Conservation (phyloP, 2,329 filamentous ascomycete species). For the Calycina herbarum region DNA sequence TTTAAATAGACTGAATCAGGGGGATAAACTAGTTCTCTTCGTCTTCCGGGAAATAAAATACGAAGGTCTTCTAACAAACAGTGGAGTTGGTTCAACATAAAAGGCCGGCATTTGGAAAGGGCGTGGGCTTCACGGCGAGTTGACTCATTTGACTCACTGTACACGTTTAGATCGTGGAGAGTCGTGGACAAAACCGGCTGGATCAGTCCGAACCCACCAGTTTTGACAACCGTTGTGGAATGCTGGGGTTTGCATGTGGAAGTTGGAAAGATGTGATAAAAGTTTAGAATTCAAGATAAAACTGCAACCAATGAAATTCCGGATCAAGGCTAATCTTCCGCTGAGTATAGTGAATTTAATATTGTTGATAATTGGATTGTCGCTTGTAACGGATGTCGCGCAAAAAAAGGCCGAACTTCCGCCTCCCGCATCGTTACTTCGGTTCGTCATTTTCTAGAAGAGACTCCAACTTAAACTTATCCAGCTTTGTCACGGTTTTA, state of each 20-base stretch:
- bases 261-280: background rate
- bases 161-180: slow-evolving; percentile 1
- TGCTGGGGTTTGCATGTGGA: slow-evolving; percentile 2
- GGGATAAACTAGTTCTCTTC: background rate
- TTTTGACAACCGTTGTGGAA: background rate
- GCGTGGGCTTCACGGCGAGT: background rate
- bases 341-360: no score
- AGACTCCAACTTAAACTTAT: background rate
- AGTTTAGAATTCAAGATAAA: background rate
- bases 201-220: background rate
- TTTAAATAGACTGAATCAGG: slow-evolving; percentile 5
- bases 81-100: background rate
- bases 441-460: background rate
- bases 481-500: background rate
- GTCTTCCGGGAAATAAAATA: background rate
- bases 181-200: slow-evolving; percentile 2
- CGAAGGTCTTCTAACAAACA: background rate
- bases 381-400: background rate
- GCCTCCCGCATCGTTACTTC: background rate
- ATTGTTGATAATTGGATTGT: no score
- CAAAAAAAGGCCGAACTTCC: background rate
- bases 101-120: background rate
- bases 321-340: no score
- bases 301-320: background rate
- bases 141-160: slow-evolving; percentile 3